Conservation (phyloP, 2,329 filamentous ascomycete species). For the Aspergillus sp. region DNA sequence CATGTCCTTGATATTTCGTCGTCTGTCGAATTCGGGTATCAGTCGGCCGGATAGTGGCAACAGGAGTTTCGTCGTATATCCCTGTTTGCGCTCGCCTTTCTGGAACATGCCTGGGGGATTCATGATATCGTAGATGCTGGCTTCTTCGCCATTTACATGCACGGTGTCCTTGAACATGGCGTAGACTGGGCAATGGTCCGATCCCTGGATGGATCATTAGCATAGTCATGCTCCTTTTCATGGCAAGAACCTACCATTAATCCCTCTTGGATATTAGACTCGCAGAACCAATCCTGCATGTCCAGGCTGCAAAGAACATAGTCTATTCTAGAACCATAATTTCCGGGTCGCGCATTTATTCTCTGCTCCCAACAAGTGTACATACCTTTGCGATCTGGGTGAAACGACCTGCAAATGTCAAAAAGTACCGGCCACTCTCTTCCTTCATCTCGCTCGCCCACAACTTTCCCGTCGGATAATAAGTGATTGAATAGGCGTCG, state of each 20-base stretch:
- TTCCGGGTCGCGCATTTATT: conserved; percentile 92
- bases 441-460: conserved; percentile 67
- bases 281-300: conserved; percentile 78
- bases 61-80: conserved; percentile 68
- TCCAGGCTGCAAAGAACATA: conserved; percentile 83
- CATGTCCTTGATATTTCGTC: conserved; percentile 91
- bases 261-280: conserved; percentile 88
- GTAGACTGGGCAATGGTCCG: conserved; percentile 95
- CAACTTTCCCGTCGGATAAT: conserved; percentile 72
- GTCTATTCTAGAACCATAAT: conserved; percentile 91
- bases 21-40: conserved; percentile 84
- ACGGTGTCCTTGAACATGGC: conserved; percentile 71
- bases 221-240: background rate
- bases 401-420: conserved; percentile 82
- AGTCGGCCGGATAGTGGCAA: conserved; percentile 79
- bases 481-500: conserved; percentile 84
- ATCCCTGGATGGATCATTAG: conserved; percentile 61
- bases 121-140: conserved; percentile 72
- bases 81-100: conserved; percentile 65
- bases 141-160: conserved; percentile 51
- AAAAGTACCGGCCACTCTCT: conserved; percentile 74
- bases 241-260: conserved; percentile 62
- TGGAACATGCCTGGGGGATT: conserved; percentile 76
- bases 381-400: conserved; percentile 82
- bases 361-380: conserved; percentile 97